A percentile compares a stretch with the other conserved stretches of the same genome.
Evolutionary conservation across 768 basidiomycete genomes (phyloP).

Genomic region (Lactarius pseudohatsudake): DNA sequence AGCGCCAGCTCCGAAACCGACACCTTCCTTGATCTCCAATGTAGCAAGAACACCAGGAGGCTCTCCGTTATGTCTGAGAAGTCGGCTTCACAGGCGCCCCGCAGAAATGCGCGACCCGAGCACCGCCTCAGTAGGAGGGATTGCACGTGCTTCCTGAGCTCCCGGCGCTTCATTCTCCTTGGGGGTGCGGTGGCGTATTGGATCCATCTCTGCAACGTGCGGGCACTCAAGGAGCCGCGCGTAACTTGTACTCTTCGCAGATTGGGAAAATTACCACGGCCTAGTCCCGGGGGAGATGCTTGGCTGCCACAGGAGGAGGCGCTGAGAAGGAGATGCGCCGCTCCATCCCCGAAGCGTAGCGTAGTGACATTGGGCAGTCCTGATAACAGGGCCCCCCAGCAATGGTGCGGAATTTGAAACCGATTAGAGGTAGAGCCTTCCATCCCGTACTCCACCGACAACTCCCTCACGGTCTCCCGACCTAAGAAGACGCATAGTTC

Average conservation of each 20-base stretch:
- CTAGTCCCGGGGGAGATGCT: background rate
- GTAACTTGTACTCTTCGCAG: slow-evolving; percentile 9
- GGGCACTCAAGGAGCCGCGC: background rate
- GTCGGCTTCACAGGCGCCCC: background rate
- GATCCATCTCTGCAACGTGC: slow-evolving; percentile 9
- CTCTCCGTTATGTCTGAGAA: slow-evolving; percentile 11
- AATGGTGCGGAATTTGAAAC: background rate
- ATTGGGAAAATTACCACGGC: slow-evolving; percentile 1
- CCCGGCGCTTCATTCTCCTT: background rate
- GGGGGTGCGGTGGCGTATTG: background rate
- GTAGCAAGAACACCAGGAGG: slow-evolving; percentile 11
- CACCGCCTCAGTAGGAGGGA: background rate
- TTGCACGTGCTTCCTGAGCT: slow-evolving; percentile 9
- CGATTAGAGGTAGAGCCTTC: background rate
- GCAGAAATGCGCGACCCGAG: background rate
- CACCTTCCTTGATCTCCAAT: slow-evolving; percentile 13
- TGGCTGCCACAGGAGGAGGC: slow-evolving; percentile 11
- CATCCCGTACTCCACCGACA: slow-evolving; percentile 5
- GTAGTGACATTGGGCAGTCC: slow-evolving; percentile 7
- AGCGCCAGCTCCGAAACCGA: slow-evolving; percentile 13
- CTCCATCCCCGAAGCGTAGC: slow-evolving; percentile 12
- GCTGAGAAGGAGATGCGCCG: slow-evolving; percentile 13
- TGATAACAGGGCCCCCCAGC: slow-evolving; percentile 7
- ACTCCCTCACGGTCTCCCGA: slow-evolving; percentile 4
- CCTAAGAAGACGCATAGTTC: slow-evolving; percentile 11